Evolutionary conservation across 768 basidiomycete genomes (phyloP).

Genomic region (Leccinum incarnatum): DNA sequence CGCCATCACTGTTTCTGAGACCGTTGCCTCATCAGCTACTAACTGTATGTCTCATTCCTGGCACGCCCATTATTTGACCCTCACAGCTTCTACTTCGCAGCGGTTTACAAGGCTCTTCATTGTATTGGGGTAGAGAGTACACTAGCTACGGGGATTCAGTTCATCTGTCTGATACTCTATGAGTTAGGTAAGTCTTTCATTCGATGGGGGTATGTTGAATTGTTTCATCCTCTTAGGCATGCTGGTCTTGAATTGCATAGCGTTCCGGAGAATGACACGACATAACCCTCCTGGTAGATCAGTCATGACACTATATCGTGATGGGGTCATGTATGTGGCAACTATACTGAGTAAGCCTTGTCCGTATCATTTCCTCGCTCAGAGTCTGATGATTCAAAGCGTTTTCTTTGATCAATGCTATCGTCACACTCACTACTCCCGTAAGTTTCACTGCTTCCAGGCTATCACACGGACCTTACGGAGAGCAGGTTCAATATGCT

Average conservation of each 20-base stretch:
- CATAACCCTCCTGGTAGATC: conserved; percentile 7
- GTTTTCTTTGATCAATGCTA: conserved; percentile 18
- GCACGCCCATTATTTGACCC: not conserved
- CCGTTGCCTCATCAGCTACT: conserved; percentile 1
- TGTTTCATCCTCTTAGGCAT: conserved; percentile 9
- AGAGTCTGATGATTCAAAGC: conserved; percentile 1
- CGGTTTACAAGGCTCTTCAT: conserved; percentile 9
- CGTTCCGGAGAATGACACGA: conserved; percentile 15
- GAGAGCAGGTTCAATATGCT: conserved; percentile 12
- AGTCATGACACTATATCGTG: conserved; percentile 15
- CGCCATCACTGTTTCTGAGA: conserved; percentile 9
- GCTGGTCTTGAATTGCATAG: conserved; percentile 14
- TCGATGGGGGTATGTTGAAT: not conserved
- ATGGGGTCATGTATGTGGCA: conserved; percentile 19
- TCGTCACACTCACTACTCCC: conserved; percentile 6
- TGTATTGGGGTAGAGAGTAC: conserved; percentile 7
- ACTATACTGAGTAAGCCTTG: conserved; percentile 13
- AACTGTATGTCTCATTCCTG: conserved; percentile 1
- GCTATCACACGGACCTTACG: not conserved
- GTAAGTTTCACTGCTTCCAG: conserved; percentile 1
- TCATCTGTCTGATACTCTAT: conserved; percentile 12
- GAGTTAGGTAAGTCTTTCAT: conserved; percentile 8
- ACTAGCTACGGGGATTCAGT: conserved; percentile 10
- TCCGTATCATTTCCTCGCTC: not conserved
- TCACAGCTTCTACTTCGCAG: conserved; percentile 1